Evolutionary conservation across 441 rosid genomes (phyloP).

Genomic region (Aleurites moluccanus): DNA sequence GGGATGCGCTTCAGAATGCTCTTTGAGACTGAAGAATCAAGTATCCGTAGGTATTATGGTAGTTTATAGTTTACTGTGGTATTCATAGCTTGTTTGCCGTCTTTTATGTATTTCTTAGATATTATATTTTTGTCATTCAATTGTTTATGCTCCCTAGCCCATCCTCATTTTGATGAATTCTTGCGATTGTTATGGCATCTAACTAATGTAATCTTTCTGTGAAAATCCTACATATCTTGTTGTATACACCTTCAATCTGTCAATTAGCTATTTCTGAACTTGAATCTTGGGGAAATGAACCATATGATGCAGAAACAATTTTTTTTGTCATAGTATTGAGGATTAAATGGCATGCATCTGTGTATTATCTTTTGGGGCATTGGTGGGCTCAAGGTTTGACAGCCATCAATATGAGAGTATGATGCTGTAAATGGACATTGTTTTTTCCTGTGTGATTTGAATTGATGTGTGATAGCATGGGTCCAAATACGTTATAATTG

Average conservation of each 20-base stretch:
- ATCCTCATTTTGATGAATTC: neutral
- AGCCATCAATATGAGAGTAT: neutral
- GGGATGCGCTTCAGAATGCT: constrained; percentile 84
- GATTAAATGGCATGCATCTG: neutral
- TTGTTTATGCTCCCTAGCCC: neutral
- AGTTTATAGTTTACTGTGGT: constrained; percentile 21
- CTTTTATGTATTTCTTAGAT: neutral
- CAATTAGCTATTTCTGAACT: constrained; percentile 1
- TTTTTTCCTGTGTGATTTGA: neutral
- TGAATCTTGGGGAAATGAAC: neutral
- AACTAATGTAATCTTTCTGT: neutral
- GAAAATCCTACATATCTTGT: neutral
- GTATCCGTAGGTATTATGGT: constrained; percentile 57
- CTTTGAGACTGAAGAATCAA: constrained; percentile 80
- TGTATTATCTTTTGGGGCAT: neutral
- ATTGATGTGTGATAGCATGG: neutral
- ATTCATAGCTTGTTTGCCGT: constrained; percentile 8
- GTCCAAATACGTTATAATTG: neutral
- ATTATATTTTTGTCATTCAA: neutral
- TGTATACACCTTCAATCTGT: neutral
- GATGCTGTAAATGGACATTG: neutral
- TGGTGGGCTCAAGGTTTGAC: too few species aligned
- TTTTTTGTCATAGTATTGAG: constrained; percentile 10
- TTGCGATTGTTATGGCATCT: neutral
- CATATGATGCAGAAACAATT: neutral